A percentile compares a stretch with the other conserved stretches of the same genome.
phyloP scores from a whole-genome alignment of 331 rosid species.

The Arachis monticola region DNA sequence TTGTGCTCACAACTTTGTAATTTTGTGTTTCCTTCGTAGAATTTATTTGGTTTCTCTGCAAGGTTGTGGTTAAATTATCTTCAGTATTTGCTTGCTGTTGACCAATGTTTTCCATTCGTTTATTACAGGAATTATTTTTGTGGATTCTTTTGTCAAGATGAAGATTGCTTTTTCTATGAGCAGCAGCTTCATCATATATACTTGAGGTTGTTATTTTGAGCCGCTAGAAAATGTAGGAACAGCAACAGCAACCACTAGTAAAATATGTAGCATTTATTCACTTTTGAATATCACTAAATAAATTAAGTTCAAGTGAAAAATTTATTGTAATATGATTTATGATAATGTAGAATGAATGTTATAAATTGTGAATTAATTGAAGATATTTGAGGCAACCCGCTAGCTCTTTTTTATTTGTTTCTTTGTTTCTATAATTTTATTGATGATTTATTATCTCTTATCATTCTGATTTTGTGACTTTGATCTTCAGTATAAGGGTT shows the following conservation, averaged over 20 bases:
- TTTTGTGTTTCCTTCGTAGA: neutral
- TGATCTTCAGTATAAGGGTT: neutral
- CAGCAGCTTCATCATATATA: neutral
- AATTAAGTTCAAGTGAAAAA: neutral
- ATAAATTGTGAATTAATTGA: neutral
- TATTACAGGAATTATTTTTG: conserved; percentile 16
- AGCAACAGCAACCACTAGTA: neutral
- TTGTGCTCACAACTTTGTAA: neutral
- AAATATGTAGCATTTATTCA: neutral
- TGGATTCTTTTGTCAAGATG: conserved; percentile 7
- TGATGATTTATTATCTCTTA: neutral
- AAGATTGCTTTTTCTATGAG: neutral
- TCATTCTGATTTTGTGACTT: neutral
- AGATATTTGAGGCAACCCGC: no score
- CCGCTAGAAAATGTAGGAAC: conserved; percentile 2
- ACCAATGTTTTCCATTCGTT: neutral
- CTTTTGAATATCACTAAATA: neutral
- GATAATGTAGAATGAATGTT: neutral
- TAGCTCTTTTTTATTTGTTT: neutral
- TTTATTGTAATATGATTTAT: neutral
- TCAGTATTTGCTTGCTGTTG: neutral
- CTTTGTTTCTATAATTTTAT: neutral
- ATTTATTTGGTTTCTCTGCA: neutral
- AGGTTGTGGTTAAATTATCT: neutral
- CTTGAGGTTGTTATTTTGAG: neutral